Percentiles rank a stretch among this genome's conserved stretches.
Conservation (phyloP, 805 yeast genomes). For the Jamesozyma lodderae region DNA sequence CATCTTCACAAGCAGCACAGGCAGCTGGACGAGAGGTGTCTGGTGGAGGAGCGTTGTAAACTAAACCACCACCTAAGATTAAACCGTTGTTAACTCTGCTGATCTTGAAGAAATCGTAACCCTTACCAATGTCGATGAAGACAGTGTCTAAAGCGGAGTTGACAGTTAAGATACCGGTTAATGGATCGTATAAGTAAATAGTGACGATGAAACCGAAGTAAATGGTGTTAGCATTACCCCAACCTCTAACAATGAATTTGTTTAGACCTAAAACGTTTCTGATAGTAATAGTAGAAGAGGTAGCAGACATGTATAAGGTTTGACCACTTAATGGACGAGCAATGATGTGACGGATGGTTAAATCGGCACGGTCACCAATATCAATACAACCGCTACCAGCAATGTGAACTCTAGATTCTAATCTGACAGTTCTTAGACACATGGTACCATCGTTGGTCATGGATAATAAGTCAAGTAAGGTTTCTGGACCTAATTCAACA, state of each 20-base stretch:
- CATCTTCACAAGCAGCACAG: constrained; percentile 3
- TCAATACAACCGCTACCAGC: constrained; percentile 10
- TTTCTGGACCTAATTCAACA: constrained; percentile 4
- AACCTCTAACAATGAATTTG: constrained; percentile 5
- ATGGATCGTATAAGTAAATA: constrained; percentile 2
- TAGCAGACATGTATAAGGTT: constrained; percentile 7
- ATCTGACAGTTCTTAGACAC: constrained; percentile 5
- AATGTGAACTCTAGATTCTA: constrained; percentile 3
- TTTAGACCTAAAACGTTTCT: constrained; percentile 1
- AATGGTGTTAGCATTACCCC: constrained; percentile 3
- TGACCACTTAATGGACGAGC: constrained; percentile 3
- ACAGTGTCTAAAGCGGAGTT: neutral
- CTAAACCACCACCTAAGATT: constrained; percentile 1
- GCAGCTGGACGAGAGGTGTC: constrained; percentile 1
- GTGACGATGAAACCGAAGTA: constrained; percentile 3
- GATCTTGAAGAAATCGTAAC: constrained; percentile 4
- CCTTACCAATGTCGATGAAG: constrained; percentile 5
- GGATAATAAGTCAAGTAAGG: constrained; percentile 1
- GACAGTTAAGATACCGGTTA: constrained; percentile 8
- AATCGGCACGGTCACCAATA: constrained; percentile 6
- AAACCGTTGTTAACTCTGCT: neutral
- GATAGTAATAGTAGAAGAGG: constrained; percentile 1
- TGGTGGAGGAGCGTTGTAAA: constrained; percentile 1
- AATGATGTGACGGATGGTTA: constrained; percentile 2
- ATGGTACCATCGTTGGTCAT: constrained; percentile 9